Percentiles rank a stretch among this genome's conserved stretches.
Evolutionary conservation across 805 yeast species (phyloP).

Genomic region (Sugiyamaella marilandica): DNA sequence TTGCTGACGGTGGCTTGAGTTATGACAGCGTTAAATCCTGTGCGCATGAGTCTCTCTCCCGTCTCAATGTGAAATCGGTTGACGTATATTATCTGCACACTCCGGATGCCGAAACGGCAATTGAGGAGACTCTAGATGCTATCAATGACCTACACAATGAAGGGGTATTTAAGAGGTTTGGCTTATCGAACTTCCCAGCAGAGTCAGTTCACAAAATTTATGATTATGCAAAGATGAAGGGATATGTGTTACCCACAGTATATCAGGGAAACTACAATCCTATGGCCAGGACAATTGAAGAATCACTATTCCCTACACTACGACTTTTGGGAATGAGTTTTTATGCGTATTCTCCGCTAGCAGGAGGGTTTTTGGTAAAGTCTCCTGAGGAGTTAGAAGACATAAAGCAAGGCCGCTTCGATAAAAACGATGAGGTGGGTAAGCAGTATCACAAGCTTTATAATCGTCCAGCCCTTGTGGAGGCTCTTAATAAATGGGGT

Average conservation of each 20-base stretch:
- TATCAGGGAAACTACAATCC: slow-evolving; percentile 30
- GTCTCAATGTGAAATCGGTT: slow-evolving; percentile 19
- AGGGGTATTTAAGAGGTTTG: slow-evolving; percentile 27
- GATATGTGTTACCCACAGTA: slow-evolving; percentile 27
- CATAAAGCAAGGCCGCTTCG: slow-evolving; percentile 20
- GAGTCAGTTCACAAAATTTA: slow-evolving; percentile 23
- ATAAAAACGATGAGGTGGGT: slow-evolving; percentile 14
- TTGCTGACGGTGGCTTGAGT: slow-evolving; percentile 15
- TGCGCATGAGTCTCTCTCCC: slow-evolving; percentile 17
- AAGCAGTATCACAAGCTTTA: slow-evolving; percentile 20
- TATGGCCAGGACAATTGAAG: slow-evolving; percentile 24
- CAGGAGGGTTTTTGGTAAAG: slow-evolving; percentile 26
- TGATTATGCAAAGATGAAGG: slow-evolving; percentile 20
- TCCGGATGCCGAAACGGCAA: slow-evolving; percentile 27
- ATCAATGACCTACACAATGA: slow-evolving; percentile 22
- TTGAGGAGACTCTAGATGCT: slow-evolving; percentile 26
- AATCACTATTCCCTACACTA: slow-evolving; percentile 24
- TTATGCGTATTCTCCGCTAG: slow-evolving; percentile 28
- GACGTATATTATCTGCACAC: slow-evolving; percentile 26
- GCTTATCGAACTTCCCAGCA: slow-evolving; percentile 27
- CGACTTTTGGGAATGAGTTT: slow-evolving; percentile 21
- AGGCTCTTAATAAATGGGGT: slow-evolving; percentile 21
- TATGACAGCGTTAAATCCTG: slow-evolving; percentile 16
- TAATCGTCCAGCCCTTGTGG: slow-evolving; percentile 20
- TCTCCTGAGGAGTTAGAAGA: slow-evolving; percentile 16